These are phyloP conservation scores for Stachybotrys echinatus DNA, from an alignment of 2,329 filamentous ascomycete genomes.

Conservation along the genomic window DNA sequence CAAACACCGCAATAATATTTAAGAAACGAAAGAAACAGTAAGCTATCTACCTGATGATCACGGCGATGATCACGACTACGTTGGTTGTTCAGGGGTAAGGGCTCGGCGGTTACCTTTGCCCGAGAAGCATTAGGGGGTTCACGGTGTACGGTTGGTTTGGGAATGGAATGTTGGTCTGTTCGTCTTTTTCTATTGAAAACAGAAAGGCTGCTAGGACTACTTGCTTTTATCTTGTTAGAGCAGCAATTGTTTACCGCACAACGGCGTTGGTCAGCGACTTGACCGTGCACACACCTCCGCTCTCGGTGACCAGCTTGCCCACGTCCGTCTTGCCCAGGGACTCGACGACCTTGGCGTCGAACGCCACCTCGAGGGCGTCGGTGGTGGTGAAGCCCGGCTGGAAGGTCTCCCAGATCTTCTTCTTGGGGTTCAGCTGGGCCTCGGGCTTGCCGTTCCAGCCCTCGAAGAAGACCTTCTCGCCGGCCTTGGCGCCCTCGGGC, in stretches of 20 bases:
- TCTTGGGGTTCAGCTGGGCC: conserved; percentile 94
- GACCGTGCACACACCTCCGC: conserved; percentile 77
- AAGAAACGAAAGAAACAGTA: too few relatives aligned
- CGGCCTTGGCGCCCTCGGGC: conserved; percentile 71
- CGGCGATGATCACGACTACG: background rate
- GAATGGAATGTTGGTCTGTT: background rate
- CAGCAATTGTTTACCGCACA: conserved; percentile 58
- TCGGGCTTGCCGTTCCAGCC: conserved; percentile 93
- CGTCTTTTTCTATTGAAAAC: background rate
- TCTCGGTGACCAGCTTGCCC: conserved; percentile 68
- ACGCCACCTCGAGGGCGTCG: conserved; percentile 72
- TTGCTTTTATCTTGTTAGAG: background rate
- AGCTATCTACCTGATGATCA: too few relatives aligned
- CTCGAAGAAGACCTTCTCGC: conserved; percentile 87
- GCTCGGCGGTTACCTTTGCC: too few relatives aligned
- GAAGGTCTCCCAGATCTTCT: conserved; percentile 97
- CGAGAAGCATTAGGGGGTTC: too few relatives aligned
- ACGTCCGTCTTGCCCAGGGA: conserved; percentile 66
- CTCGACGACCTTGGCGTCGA: conserved; percentile 74
- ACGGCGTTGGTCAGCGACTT: conserved; percentile 73
- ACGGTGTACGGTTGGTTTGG: too few relatives aligned
- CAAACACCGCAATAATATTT: too few relatives aligned
- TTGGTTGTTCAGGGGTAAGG: background rate
- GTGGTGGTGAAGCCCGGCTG: conserved; percentile 96
- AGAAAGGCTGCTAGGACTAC: too few relatives aligned